Evolutionary conservation across 2,329 filamentous ascomycete genomes (phyloP).

Genomic region (Alternaria sp.): DNA sequence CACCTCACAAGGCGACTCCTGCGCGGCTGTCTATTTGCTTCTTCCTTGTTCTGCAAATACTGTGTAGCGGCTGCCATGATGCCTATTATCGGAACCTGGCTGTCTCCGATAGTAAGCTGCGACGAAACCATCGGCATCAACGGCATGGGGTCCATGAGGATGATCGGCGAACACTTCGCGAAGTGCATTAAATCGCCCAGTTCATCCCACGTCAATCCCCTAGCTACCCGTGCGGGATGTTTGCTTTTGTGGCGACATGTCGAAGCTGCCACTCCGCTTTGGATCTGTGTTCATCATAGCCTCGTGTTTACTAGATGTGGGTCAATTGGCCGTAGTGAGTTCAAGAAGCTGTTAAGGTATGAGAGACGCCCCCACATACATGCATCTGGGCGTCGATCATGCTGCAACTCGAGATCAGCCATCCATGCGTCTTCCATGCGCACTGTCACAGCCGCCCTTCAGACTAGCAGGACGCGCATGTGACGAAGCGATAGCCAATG

Average conservation of each 20-base stretch:
- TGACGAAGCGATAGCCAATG: constrained; percentile 19
- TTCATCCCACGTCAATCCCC: constrained; percentile 1
- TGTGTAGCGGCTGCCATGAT: not conserved
- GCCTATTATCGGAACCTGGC: not conserved
- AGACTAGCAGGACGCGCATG: constrained; percentile 20
- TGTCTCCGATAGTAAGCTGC: constrained; percentile 3
- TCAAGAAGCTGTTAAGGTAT: not conserved
- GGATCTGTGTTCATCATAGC: not conserved
- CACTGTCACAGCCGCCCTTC: not conserved
- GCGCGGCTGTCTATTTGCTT: constrained; percentile 15
- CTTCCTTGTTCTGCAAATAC: constrained; percentile 8
- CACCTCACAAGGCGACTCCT: constrained; percentile 5
- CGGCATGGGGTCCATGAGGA: not conserved
- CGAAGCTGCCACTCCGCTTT: not conserved
- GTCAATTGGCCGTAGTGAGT: constrained; percentile 15
- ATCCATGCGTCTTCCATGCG: constrained; percentile 1
- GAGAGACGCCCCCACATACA: constrained; percentile 1
- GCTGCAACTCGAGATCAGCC: constrained; percentile 7
- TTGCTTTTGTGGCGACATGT: constrained; percentile 1
- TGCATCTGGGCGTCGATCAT: constrained; percentile 13
- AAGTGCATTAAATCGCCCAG: not conserved
- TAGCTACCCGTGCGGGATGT: not conserved
- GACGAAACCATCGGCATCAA: not conserved
- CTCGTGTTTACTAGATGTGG: constrained; percentile 8
- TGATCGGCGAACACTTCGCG: not conserved